Base-by-base conservation (phyloP, 2,329 filamentous ascomycete species). In the Colletotrichum sp. region DNA sequence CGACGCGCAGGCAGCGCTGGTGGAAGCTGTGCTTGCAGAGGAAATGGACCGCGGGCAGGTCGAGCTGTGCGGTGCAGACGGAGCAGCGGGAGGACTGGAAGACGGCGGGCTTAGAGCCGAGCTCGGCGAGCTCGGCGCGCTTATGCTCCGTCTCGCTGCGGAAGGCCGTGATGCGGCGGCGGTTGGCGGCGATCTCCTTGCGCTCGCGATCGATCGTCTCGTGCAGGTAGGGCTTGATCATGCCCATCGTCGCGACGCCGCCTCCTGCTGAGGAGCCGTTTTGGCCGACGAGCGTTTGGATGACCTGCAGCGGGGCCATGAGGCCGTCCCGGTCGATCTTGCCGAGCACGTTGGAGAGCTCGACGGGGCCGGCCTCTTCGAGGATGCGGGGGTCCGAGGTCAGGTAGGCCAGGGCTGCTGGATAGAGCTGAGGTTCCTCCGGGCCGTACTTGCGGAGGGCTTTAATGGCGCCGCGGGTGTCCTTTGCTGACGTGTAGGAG, bases 21-120 rank as follows among this genome's bases (percentile, higher is more conserved):
- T 99, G 97, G 88, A 98, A 99, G 76, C 94, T 96, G 84, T 99
- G 97, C 84, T 98, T 98, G 87, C 97, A 99, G 78, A 99, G 86
- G 83, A 99, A 99, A 83, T 99, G 97, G 64, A 99, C 96, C 0
- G 93, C 95, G 0, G 97, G 97, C 15, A 98, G 88, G 78, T 98
- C 96, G 22, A 98, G 89, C 30, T 91, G 90, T 48, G 92, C 91
- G 19, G 92, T 92, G 83, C 97, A 99, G 68, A 94, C 93, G 32
- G 94, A 93, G 83, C 97, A 99, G 68, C 97, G 91, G 39, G 96
- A 96, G 1, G 96, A 93, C 83, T 98, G 95, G 88, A 99, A 98
- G 1, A 98, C 94, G 25, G 93, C 93, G 0, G 97, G 96, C 81
- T 98, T 96, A 11, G 90, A 90, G 9, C 90, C 91, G 0, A 99